These are phyloP conservation scores for Blepharisma japonicum DNA, from an alignment of 73 alveolate species.

Conservation along the genomic window DNA sequence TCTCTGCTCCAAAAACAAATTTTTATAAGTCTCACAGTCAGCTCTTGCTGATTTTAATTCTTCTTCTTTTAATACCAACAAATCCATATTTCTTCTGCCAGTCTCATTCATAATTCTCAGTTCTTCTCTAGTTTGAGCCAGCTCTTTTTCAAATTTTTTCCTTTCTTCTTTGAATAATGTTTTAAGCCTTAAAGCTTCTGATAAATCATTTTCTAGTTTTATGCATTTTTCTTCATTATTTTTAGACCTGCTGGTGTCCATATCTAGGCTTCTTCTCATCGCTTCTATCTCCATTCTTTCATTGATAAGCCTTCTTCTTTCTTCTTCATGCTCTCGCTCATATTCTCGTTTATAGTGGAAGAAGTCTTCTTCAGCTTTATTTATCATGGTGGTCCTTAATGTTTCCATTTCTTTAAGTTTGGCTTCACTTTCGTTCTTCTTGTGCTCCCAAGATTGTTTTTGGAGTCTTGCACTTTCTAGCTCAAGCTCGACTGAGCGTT, in stretches of 20 bases:
- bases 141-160: constrained; percentile 33
- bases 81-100: constrained; percentile 43
- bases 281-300: constrained; percentile 55
- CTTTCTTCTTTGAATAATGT: constrained; percentile 32
- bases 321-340: constrained; percentile 44
- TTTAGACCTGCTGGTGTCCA: constrained; percentile 41
- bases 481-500: constrained; percentile 56
- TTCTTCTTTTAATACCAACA: not conserved
- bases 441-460: constrained; percentile 38
- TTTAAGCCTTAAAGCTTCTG: constrained; percentile 26
- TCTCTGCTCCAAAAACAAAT: constrained; percentile 17
- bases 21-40: not conserved
- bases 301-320: constrained; percentile 36
- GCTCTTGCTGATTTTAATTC: not conserved
- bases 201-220: constrained; percentile 37
- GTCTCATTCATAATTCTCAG: constrained; percentile 40
- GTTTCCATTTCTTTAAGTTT: constrained; percentile 49
- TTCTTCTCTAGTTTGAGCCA: constrained; percentile 43
- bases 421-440: constrained; percentile 43
- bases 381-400: constrained; percentile 35
- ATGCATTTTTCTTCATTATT: constrained; percentile 37
- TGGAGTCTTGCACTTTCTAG: constrained; percentile 41
- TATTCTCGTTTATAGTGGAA: constrained; percentile 40
- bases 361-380: constrained; percentile 40
- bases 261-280: constrained; percentile 38